Evolutionary conservation across 2,329 filamentous ascomycete species (phyloP).

Genomic region (Myrmaecium sp.): DNA sequence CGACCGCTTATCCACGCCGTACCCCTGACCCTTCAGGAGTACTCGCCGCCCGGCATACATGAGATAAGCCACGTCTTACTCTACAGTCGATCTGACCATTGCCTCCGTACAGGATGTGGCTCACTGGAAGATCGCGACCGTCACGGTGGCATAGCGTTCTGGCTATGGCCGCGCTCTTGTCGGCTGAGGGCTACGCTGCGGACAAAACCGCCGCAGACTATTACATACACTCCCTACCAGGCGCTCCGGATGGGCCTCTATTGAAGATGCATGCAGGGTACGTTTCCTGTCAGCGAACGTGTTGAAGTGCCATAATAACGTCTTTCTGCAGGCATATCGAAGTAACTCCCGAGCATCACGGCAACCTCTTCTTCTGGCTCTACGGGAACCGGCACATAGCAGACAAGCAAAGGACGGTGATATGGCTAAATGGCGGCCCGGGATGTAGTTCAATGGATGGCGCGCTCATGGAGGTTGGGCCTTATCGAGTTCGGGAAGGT

Average conservation of each 20-base stretch:
- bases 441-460: slow-evolving; percentile 97
- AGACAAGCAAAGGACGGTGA: slow-evolving; percentile 73
- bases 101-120: no score
- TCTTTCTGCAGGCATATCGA: slow-evolving; percentile 60
- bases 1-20: no score
- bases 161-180: no score
- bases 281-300: slow-evolving; percentile 16
- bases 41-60: no score
- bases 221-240: slow-evolving; percentile 71
- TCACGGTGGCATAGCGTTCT: no score
- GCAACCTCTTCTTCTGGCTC: slow-evolving; percentile 97
- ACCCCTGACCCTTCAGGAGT: no score
- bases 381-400: slow-evolving; percentile 92
- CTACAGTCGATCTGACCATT: no score
- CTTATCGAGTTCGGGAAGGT: slow-evolving; percentile 68
- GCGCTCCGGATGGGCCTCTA: slow-evolving; percentile 59
- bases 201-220: slow-evolving; percentile 64
- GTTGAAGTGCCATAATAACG: slow-evolving; percentile 5
- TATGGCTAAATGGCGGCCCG: slow-evolving; percentile 95
- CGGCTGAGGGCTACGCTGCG: no score
- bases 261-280: slow-evolving; percentile 98
- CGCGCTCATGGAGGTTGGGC: slow-evolving; percentile 88
- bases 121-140: no score
- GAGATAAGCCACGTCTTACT: no score
- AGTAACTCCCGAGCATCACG: slow-evolving; percentile 67